Conservation (phyloP, 306 rosid species). For the Pachyrhizus erosus region DNA sequence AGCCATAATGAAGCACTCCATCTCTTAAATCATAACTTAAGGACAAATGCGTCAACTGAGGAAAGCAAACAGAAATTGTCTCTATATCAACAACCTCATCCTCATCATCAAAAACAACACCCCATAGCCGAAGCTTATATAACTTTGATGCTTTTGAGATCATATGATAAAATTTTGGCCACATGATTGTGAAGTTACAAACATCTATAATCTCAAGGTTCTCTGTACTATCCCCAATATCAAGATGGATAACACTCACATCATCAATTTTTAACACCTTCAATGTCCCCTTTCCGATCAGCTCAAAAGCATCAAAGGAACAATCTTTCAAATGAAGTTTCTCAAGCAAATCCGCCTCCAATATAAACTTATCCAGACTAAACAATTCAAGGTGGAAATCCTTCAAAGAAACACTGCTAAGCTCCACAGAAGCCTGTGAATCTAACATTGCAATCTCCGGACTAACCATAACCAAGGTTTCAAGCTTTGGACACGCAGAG, state of each 20-base stretch:
- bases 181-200: slow-evolving; percentile 67
- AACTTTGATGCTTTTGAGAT: slow-evolving; percentile 72
- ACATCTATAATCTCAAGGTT: slow-evolving; percentile 83
- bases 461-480: slow-evolving; percentile 53
- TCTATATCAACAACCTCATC: slow-evolving; percentile 76
- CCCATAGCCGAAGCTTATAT: slow-evolving; percentile 71
- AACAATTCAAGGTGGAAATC: slow-evolving; percentile 61
- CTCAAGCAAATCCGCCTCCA: slow-evolving; percentile 69
- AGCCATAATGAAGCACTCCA: slow-evolving; percentile 62
- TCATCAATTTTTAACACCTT: slow-evolving; percentile 70
- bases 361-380: slow-evolving; percentile 56
- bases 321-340: slow-evolving; percentile 65
- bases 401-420: slow-evolving; percentile 65
- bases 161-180: slow-evolving; percentile 81
- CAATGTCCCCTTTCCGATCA: slow-evolving; percentile 65
- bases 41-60: slow-evolving; percentile 62
- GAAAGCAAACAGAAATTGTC: slow-evolving; percentile 67
- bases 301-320: slow-evolving; percentile 63
- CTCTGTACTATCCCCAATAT: slow-evolving; percentile 72
- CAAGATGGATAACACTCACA: slow-evolving; percentile 71
- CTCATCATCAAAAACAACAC: slow-evolving; percentile 68
- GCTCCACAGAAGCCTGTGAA: slow-evolving; percentile 60
- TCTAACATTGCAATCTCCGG: slow-evolving; percentile 71
- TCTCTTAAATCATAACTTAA: slow-evolving; percentile 69
- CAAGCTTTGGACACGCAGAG: slow-evolving; percentile 69